Evolutionary conservation across 345 rosid genomes (phyloP).

Genomic region (Euclidium syriacum): DNA sequence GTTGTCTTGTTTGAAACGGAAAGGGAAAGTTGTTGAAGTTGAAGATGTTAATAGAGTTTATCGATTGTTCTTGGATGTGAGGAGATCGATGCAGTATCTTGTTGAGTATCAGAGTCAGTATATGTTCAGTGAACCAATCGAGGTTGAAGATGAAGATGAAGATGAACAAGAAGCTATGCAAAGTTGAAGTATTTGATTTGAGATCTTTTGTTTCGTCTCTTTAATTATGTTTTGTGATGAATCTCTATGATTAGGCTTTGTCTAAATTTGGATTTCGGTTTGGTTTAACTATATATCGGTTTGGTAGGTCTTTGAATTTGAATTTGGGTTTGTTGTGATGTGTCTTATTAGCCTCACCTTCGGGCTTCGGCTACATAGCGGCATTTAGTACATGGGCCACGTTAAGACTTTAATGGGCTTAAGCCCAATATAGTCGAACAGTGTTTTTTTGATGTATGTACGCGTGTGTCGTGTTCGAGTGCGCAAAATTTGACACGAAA

Average conservation of each 20-base stretch:
- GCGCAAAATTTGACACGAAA: conserved; percentile 13
- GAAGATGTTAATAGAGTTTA: conserved; percentile 77
- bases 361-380: too few relatives aligned
- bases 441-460: background rate
- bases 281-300: background rate
- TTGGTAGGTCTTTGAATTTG: background rate
- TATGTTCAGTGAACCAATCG: conserved; percentile 65
- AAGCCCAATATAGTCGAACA: background rate
- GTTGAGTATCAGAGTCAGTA: conserved; percentile 77
- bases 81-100: conserved; percentile 89
- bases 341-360: too few relatives aligned
- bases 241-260: background rate
- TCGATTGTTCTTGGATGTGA: conserved; percentile 75
- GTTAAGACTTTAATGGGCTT: background rate
- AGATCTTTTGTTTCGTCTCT: background rate
- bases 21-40: conserved; percentile 68
- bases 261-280: background rate
- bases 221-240: background rate
- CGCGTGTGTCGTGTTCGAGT: background rate
- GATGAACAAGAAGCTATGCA: conserved; percentile 50
- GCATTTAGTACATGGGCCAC: too few relatives aligned
- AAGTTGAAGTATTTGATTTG: too few relatives aligned
- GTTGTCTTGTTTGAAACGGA: conserved; percentile 77
- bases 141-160: conserved; percentile 31
- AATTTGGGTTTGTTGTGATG: too few relatives aligned